These are phyloP conservation scores for Pestalotiopsis sp. DNA, from an alignment of 2,329 filamentous ascomycete species.

Conservation along the genomic window DNA sequence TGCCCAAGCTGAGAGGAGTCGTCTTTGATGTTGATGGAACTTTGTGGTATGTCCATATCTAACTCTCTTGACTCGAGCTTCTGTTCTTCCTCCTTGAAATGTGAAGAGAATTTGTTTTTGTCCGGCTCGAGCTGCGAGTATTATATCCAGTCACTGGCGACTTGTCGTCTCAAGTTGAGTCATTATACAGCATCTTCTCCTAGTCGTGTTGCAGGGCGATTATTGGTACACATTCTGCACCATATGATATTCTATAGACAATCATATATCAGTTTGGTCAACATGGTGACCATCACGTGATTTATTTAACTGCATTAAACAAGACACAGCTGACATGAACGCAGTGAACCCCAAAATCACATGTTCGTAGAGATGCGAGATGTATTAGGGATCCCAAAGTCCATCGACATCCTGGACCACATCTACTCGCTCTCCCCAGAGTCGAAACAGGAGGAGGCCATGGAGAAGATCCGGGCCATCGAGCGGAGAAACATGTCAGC, in stretches of 20 bases:
- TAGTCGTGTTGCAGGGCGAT: background rate
- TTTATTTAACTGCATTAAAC: background rate
- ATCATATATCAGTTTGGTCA: too few relatives aligned
- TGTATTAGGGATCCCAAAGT: slow-evolving; percentile 72
- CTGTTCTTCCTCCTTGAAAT: background rate
- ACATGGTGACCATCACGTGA: too few relatives aligned
- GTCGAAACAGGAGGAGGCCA: slow-evolving; percentile 62
- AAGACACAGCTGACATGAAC: background rate
- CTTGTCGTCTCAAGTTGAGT: background rate
- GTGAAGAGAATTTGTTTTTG: too few relatives aligned
- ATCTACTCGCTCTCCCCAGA: slow-evolving; percentile 71
- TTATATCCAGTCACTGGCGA: background rate
- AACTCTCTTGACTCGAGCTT: background rate
- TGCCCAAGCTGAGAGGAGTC: slow-evolving; percentile 57
- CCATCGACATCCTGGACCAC: slow-evolving; percentile 85
- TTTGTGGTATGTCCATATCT: slow-evolving; percentile 67
- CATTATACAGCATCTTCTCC: background rate
- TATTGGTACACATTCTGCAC: too few relatives aligned
- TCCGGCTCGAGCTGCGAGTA: background rate
- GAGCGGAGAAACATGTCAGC: slow-evolving; percentile 79
- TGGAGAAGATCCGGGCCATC: slow-evolving; percentile 75
- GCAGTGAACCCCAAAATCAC: slow-evolving; percentile 85
- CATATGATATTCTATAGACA: too few relatives aligned
- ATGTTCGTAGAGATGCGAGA: slow-evolving; percentile 91
- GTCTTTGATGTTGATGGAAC: slow-evolving; percentile 97